A percentile compares a stretch with the other conserved stretches of the same genome.
phyloP scores from a whole-genome alignment of 345 rosid genomes.

The Citrus hindsii region DNA sequence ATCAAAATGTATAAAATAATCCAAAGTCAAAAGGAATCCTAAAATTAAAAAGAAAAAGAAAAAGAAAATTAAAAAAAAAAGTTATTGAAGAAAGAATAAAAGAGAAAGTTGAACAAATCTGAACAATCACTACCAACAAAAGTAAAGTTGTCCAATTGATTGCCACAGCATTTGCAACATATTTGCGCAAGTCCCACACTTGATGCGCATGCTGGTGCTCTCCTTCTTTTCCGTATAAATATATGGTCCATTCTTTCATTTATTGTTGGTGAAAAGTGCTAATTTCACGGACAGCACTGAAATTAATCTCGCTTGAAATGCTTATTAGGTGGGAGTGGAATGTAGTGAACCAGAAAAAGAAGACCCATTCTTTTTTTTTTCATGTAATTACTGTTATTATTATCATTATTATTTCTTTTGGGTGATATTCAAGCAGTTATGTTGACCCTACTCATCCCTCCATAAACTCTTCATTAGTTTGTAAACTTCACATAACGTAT shows the following conservation, averaged over 20 bases:
- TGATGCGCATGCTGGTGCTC: slow-evolving; percentile 22
- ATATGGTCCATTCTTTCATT: neutral
- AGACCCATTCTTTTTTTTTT: neutral
- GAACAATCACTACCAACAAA: slow-evolving; percentile 14
- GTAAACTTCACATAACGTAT: neutral
- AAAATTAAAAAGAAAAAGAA: neutral
- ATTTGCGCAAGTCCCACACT: slow-evolving; percentile 19
- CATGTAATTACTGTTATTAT: no score
- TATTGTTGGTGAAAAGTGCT: neutral
- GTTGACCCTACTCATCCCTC: neutral
- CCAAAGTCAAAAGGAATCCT: slow-evolving; percentile 16
- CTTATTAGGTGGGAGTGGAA: neutral
- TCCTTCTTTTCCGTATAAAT: neutral
- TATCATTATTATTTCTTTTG: no score
- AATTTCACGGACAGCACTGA: neutral
- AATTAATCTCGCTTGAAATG: neutral
- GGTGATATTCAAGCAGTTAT: no score
- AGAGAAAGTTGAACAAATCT: slow-evolving; percentile 11
- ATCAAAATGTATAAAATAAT: neutral
- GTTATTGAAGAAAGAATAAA: neutral
- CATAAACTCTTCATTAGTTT: neutral
- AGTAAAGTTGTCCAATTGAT: slow-evolving; percentile 6
- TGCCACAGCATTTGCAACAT: slow-evolving; percentile 1
- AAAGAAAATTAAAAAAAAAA: neutral
- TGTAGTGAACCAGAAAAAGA: neutral